These are phyloP conservation scores for Phyllosticta citrichinensis DNA, from an alignment of 2,329 filamentous ascomycete genomes.

Conservation along the genomic window DNA sequence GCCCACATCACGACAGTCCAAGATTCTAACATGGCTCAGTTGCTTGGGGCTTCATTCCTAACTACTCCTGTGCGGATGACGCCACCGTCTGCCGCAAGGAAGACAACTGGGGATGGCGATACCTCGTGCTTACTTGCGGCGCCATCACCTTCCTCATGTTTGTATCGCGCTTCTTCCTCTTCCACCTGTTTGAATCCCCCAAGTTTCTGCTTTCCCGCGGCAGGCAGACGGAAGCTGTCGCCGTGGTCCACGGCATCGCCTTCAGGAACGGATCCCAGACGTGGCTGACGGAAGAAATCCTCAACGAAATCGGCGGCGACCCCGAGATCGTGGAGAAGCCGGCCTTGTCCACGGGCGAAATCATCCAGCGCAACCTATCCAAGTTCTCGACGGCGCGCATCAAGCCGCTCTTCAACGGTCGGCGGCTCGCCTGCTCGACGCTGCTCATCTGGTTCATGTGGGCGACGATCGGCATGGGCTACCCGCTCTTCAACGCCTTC, in stretches of 20 bases:
- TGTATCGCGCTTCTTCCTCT: constrained; percentile 65
- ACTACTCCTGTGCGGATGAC: constrained; percentile 43
- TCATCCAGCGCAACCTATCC: constrained; percentile 50
- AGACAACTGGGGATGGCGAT: constrained; percentile 64
- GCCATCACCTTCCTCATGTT: constrained; percentile 69
- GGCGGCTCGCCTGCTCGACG: constrained; percentile 39
- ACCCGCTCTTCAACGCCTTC: constrained; percentile 82
- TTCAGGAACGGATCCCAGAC: constrained; percentile 48
- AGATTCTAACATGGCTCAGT: constrained; percentile 31
- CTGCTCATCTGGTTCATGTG: constrained; percentile 64
- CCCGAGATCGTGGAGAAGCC: constrained; percentile 30
- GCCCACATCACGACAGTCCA: background rate
- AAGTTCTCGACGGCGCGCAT: constrained; percentile 60
- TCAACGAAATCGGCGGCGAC: constrained; percentile 45
- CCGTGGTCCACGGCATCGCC: constrained; percentile 69
- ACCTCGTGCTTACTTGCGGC: constrained; percentile 62
- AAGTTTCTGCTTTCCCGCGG: constrained; percentile 73
- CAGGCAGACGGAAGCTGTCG: constrained; percentile 67
- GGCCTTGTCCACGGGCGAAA: constrained; percentile 34
- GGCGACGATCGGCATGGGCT: constrained; percentile 75
- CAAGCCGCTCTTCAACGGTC: constrained; percentile 49
- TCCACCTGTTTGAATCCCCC: constrained; percentile 75
- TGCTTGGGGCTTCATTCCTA: constrained; percentile 67
- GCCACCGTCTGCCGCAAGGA: constrained; percentile 25
- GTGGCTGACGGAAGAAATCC: constrained; percentile 56